phyloP scores from a whole-genome alignment of 257 asterid genomes.

The Solanum clarkiae region DNA sequence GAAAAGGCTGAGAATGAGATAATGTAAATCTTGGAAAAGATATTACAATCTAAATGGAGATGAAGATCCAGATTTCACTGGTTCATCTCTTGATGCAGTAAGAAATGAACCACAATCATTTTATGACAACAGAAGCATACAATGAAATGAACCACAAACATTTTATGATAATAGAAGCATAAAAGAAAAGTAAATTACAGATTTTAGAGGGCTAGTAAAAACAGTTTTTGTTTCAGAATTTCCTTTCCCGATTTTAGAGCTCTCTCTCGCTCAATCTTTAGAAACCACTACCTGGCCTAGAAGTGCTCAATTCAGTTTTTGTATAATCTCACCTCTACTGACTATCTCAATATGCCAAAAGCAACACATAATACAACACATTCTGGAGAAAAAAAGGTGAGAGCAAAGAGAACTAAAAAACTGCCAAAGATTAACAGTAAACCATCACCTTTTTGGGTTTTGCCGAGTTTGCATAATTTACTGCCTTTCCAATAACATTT shows the following conservation, averaged over 20 bases:
- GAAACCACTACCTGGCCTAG: not conserved
- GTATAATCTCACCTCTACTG: not conserved
- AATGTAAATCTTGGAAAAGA: not conserved
- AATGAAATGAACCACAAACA: not conserved
- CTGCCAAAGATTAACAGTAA: not conserved
- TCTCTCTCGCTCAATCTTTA: not conserved
- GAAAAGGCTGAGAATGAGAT: not conserved
- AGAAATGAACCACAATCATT: not conserved
- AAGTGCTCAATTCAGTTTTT: not conserved
- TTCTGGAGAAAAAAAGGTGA: not conserved
- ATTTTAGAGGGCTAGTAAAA: not conserved
- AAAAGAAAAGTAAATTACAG: not conserved
- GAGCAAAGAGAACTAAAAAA: not conserved
- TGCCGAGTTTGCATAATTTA: constrained; percentile 74
- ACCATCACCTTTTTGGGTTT: constrained; percentile 65
- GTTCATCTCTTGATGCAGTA: not conserved
- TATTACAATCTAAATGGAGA: not conserved
- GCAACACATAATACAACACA: not conserved
- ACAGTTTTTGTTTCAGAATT: not conserved
- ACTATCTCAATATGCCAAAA: not conserved
- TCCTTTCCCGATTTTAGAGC: not conserved
- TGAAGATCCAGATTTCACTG: not conserved
- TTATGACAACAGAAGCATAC: not conserved
- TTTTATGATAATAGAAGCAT: not conserved
- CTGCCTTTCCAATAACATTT: constrained; percentile 85